These are phyloP conservation scores for Panicum miliaceum DNA, from an alignment of 176 grass and related monocot genomes.

Conservation along the genomic window DNA sequence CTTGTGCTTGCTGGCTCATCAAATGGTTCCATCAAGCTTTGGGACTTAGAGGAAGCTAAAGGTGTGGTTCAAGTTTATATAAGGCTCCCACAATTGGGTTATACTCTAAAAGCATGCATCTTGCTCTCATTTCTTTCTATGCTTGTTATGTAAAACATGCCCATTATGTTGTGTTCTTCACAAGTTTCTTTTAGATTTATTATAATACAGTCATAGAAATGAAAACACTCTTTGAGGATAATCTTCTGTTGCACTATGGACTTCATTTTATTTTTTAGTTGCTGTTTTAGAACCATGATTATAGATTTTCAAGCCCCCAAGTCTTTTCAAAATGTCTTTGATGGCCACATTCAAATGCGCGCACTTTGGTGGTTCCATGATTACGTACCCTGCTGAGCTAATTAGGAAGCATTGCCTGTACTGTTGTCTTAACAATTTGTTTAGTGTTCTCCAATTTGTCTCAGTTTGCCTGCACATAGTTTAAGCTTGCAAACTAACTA, in stretches of 20 bases:
- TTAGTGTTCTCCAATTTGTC: not conserved
- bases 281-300: not conserved
- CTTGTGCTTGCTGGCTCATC: constrained; percentile 93
- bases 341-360: not conserved
- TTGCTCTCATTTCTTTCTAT: not conserved
- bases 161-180: not conserved
- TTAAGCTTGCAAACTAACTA: not conserved
- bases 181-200: constrained; percentile 33
- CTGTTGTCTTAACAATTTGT: constrained; percentile 3
- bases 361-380: not conserved
- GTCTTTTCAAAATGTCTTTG: not conserved
- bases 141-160: constrained; percentile 5
- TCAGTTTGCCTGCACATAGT: constrained; percentile 1
- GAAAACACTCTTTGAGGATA: not conserved
- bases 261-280: not conserved
- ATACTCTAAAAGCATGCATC: constrained; percentile 7
- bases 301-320: not conserved
- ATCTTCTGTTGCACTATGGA: not conserved
- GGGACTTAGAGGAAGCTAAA: constrained; percentile 97
- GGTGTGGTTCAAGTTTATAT: constrained; percentile 57
- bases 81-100: not conserved
- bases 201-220: not conserved
- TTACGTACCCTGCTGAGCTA: not conserved
- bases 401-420: not conserved
- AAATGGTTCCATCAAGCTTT: constrained; percentile 91